Base-by-base conservation (phyloP, 2,329 filamentous ascomycete species). In the Phoma herbarum region DNA sequence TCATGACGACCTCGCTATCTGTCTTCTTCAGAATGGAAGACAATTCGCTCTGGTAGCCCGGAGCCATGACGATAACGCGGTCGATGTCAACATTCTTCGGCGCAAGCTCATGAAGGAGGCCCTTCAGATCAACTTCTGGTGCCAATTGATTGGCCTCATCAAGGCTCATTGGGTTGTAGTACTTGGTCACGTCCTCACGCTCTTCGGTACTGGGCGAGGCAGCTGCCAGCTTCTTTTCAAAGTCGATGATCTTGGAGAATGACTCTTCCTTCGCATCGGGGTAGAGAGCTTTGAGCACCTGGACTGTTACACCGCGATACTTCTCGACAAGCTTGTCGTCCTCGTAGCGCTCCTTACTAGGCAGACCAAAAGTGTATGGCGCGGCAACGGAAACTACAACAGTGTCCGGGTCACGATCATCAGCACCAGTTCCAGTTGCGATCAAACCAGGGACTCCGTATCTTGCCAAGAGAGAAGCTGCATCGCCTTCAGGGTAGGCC, bases 91-190 rank as follows among this genome's bases (percentile, higher is more conserved):
- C 83, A 48, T 81, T 76, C 8, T 78, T 68, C 0, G 86, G 86
- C 0, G 81, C 81, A 26, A 89, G 79, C 3, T 74, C 78, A 9
- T 78, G 76, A 41, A 90, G 78, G 1, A 89, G 76, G 5, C 78
- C 74, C 18, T 82, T 75, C 2, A 90, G 73, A 12, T 82, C 80
- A 10, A 90, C 76, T 52, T 86, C 80, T 1, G 88, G 87, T 0
- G 84, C 75, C 22, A 90, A 76, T 3, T 78, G 77, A 31, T 82
- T 79, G 6, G 83, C 84, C 52, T 89, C 84, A 11, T 83, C 76
- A 18, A 89, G 73, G 9, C 81, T 82, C 72, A 84, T 83, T 1
- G 87, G 87, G 66, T 90, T 90, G 75, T 90, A 90, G 63, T 84
- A 86, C 78, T 89, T 85, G 2, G 86, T 88, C 44, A 89, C 84